phyloP scores from a whole-genome alignment of 2,329 filamentous ascomycete genomes.

The Fusarium compactum region DNA sequence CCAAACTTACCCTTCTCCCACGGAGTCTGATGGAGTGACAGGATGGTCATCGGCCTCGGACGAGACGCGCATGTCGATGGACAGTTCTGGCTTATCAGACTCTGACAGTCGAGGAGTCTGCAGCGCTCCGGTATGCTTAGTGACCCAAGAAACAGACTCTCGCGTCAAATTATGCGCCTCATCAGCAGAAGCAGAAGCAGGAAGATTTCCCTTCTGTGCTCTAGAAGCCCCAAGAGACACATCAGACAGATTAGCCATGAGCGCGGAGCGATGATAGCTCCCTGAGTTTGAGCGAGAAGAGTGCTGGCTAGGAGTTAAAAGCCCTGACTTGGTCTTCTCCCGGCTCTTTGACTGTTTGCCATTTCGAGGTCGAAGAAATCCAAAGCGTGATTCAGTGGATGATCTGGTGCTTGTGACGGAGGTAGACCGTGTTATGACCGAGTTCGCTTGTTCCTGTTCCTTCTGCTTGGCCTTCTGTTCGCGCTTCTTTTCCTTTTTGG shows the following conservation, averaged over 20 bases:
- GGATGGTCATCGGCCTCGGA: conserved; percentile 38
- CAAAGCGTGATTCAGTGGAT: conserved; percentile 55
- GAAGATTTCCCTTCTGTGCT: background rate
- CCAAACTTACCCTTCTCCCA: conserved; percentile 17
- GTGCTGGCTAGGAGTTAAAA: conserved; percentile 43
- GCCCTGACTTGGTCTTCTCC: conserved; percentile 41
- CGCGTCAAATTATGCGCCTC: conserved; percentile 18
- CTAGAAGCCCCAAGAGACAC: conserved; percentile 21
- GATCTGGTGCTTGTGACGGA: conserved; percentile 61
- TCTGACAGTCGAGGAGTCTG: conserved; percentile 13
- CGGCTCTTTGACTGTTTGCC: conserved; percentile 37
- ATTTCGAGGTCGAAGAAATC: conserved; percentile 58
- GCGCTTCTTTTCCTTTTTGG: conserved; percentile 59
- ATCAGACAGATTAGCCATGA: conserved; percentile 31
- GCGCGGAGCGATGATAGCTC: conserved; percentile 42
- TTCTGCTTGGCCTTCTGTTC: conserved; percentile 48
- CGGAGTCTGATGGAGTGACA: conserved; percentile 27
- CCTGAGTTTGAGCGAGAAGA: conserved; percentile 46
- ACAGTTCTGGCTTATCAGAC: conserved; percentile 21
- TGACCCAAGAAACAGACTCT: conserved; percentile 28
- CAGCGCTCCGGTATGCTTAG: conserved; percentile 26
- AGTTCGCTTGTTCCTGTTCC: conserved; percentile 27
- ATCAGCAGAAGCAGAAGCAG: conserved; percentile 4
- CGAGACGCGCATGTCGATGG: conserved; percentile 34
- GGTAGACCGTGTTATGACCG: conserved; percentile 51